Evolutionary conservation across 495 filamentous ascomycete species (phyloP).

Genomic region (Parathielavia hyrcaniae): DNA sequence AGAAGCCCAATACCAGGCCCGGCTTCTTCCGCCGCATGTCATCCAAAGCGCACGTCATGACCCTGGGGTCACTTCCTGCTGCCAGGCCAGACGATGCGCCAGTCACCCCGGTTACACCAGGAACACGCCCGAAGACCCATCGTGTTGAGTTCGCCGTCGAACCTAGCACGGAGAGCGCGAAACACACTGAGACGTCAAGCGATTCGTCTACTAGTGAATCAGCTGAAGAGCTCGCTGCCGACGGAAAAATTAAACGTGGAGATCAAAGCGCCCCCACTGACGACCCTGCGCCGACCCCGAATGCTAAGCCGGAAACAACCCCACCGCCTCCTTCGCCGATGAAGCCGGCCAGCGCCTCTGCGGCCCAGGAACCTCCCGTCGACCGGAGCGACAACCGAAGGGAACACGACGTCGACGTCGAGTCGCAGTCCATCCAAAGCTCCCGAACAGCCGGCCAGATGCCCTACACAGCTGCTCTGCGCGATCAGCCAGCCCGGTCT

Average conservation of each 20-base stretch:
- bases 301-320: background rate
- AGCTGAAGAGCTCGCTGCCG: background rate
- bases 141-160: slow-evolving; percentile 10
- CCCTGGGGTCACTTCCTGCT: background rate
- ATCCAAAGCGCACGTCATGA: slow-evolving; percentile 24
- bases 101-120: background rate
- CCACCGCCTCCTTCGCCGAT: background rate
- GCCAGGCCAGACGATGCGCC: background rate
- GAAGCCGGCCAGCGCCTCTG: background rate
- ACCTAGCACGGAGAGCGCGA: background rate
- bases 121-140: background rate
- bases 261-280: background rate
- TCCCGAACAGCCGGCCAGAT: slow-evolving; percentile 25
- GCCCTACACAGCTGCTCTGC: slow-evolving; percentile 57
- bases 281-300: background rate
- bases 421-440: slow-evolving; percentile 29
- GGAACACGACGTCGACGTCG: slow-evolving; percentile 32
- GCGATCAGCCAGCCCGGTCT: slow-evolving; percentile 54
- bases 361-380: background rate
- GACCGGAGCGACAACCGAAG: background rate
- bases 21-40: slow-evolving; percentile 41
- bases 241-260: background rate
- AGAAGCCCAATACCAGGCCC: slow-evolving; percentile 27
- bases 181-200: background rate
- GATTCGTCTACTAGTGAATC: background rate